A percentile compares a stretch with the other conserved stretches of the same genome.
Conservation (phyloP, 306 rosid species). For the Myrica gale region DNA sequence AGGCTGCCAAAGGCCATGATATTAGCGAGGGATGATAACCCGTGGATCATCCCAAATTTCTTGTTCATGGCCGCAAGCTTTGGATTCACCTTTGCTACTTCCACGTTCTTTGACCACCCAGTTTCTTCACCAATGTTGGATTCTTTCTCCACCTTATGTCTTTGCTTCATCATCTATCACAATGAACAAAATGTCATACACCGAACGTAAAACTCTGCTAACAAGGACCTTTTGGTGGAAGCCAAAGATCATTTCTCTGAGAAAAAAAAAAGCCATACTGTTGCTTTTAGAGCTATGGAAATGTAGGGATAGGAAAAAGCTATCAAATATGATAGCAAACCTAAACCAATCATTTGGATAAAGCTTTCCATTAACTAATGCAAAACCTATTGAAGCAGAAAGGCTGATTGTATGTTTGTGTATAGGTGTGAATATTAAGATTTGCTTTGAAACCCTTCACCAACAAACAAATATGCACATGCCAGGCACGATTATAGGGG, state of each 20-base stretch:
- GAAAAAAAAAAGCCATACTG: too few relatives aligned
- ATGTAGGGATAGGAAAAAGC: not conserved
- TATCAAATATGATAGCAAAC: not conserved
- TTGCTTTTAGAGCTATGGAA: not conserved
- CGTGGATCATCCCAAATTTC: slow-evolving; percentile 99
- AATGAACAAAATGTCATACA: slow-evolving; percentile 18
- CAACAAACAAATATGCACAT: not conserved
- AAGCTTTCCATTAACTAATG: not conserved
- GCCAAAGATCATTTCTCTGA: not conserved
- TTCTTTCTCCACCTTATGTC: slow-evolving; percentile 95
- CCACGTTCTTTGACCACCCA: slow-evolving; percentile 91
- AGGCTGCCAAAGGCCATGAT: slow-evolving; percentile 91
- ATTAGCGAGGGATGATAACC: slow-evolving; percentile 92
- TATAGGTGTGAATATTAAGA: not conserved
- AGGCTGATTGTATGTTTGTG: not conserved
- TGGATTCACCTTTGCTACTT: slow-evolving; percentile 83
- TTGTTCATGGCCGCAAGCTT: slow-evolving; percentile 93
- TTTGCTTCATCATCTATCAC: slow-evolving; percentile 90
- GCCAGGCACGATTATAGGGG: not conserved
- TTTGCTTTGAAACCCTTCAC: not conserved
- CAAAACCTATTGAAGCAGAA: not conserved
- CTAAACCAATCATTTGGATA: not conserved
- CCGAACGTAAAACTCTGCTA: not conserved
- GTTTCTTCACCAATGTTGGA: slow-evolving; percentile 77
- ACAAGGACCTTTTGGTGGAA: not conserved